Percentiles rank a stretch among this genome's conserved stretches.
These are phyloP conservation scores for Daldinia sp. DNA, from an alignment of 2,329 filamentous ascomycete species.

Conservation along the genomic window DNA sequence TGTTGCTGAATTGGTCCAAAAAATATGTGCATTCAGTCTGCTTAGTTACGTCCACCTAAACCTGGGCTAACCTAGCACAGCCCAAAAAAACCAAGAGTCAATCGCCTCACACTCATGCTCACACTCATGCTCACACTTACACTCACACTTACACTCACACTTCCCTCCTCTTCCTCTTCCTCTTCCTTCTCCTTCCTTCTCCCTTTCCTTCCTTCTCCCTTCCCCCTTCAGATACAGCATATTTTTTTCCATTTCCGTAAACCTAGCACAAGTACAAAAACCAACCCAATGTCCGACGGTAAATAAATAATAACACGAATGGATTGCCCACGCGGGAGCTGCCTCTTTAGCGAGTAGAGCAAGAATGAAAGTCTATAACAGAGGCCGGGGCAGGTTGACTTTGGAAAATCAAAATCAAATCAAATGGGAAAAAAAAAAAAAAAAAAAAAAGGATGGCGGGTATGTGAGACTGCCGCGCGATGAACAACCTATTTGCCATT, in stretches of 20 bases:
- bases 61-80: not conserved
- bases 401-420: too few relatives aligned
- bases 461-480: slow-evolving; percentile 12
- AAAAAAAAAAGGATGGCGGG: not conserved
- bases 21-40: slow-evolving; percentile 17
- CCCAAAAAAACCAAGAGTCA: not conserved
- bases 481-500: slow-evolving; percentile 7
- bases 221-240: not conserved
- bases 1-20: not conserved
- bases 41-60: not conserved
- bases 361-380: slow-evolving; percentile 26
- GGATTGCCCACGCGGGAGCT: slow-evolving; percentile 10
- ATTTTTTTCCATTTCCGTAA: not conserved
- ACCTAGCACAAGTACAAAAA: not conserved
- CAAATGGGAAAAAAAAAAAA: not conserved
- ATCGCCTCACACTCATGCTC: not conserved
- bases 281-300: slow-evolving; percentile 3
- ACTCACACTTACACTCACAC: too few relatives aligned
- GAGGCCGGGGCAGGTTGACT: not conserved
- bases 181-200: not conserved
- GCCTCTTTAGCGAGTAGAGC: slow-evolving; percentile 8
- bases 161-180: not conserved
- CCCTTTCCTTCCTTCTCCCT: not conserved
- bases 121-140: too few relatives aligned
- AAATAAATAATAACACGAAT: not conserved